phyloP scores from a whole-genome alignment of 2,329 filamentous ascomycete species.

The Exophiala calicioides region DNA sequence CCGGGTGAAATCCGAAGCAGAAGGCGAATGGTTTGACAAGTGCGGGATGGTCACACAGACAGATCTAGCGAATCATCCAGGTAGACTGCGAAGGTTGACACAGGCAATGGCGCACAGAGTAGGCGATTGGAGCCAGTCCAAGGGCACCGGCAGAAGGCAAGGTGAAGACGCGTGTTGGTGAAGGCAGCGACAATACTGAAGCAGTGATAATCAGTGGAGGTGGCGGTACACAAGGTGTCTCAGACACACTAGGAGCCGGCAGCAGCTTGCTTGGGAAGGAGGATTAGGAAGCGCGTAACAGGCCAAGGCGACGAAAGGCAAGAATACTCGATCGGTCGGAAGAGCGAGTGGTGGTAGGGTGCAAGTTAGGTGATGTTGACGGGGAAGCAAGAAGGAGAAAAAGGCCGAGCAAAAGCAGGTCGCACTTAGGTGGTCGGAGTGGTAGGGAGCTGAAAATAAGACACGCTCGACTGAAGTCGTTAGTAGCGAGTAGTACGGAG shows the following conservation, averaged over 20 bases:
- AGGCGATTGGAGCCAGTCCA: conserved; percentile 30
- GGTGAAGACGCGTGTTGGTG: conserved; percentile 11
- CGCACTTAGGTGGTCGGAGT: too few species aligned
- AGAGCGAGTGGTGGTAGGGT: too few species aligned
- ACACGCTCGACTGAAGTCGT: too few species aligned
- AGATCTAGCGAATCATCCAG: conserved; percentile 26
- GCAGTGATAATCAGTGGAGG: conserved; percentile 17
- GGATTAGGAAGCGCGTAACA: conserved; percentile 12
- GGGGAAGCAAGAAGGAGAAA: too few species aligned
- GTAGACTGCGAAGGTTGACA: conserved; percentile 5
- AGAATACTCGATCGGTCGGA: too few species aligned
- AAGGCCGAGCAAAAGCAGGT: too few species aligned
- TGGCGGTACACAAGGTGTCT: conserved; percentile 22
- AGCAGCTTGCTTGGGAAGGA: conserved; percentile 1
- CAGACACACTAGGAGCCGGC: conserved; percentile 21
- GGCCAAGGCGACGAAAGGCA: background rate
- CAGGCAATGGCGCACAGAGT: conserved; percentile 9
- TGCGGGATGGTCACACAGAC: conserved; percentile 20
- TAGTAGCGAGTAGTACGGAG: too few species aligned
- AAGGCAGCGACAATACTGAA: conserved; percentile 8
- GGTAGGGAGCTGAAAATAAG: too few species aligned
- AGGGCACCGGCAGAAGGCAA: conserved; percentile 15
- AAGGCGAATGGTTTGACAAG: conserved; percentile 16
- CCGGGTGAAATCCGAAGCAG: conserved; percentile 5
- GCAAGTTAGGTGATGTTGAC: too few species aligned